These are phyloP conservation scores for Tribonema minus DNA, from an alignment of 108 stramenopile species.

Conservation along the genomic window DNA sequence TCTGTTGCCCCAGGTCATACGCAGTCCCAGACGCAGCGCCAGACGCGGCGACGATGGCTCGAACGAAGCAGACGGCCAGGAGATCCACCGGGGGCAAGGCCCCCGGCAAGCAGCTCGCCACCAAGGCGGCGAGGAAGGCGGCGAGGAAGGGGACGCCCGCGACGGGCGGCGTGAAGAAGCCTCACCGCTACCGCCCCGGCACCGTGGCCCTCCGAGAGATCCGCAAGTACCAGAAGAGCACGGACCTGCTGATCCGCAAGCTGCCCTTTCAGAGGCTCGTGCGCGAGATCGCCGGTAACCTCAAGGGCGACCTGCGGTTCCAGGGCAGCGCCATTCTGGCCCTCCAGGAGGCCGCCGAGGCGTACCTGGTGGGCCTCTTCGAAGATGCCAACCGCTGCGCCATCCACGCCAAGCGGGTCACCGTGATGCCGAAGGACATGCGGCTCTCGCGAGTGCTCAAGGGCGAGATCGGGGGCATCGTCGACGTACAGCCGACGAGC, in stretches of 20 bases:
- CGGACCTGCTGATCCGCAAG: no score
- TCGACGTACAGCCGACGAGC: no score
- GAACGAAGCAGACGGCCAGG: constrained; percentile 96
- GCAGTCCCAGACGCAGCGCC: no score
- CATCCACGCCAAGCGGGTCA: no score
- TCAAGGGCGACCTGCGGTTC: constrained; percentile 94
- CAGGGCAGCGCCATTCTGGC: constrained; percentile 85
- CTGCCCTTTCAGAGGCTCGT: no score
- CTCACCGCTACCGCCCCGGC: no score
- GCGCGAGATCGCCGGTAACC: constrained; percentile 88
- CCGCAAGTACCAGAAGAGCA: constrained; percentile 78
- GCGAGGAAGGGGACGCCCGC: no score
- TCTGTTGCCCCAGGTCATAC: no score
- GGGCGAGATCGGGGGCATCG: no score
- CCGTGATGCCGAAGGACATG: constrained; percentile 55
- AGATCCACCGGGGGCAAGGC: constrained; percentile 97
- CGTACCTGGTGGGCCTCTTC: constrained; percentile 37
- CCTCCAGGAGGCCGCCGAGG: no score
- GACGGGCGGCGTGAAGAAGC: no score
- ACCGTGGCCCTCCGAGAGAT: no score
- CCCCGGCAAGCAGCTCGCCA: constrained; percentile 56
- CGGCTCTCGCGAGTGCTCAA: constrained; percentile 54
- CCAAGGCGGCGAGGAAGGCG: constrained; percentile 48
- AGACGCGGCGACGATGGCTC: constrained; percentile 86
- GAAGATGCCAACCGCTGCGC: constrained; percentile 53